These are phyloP conservation scores for Trichoderma breve DNA, from an alignment of 2,329 filamentous ascomycete genomes.

Conservation along the genomic window DNA sequence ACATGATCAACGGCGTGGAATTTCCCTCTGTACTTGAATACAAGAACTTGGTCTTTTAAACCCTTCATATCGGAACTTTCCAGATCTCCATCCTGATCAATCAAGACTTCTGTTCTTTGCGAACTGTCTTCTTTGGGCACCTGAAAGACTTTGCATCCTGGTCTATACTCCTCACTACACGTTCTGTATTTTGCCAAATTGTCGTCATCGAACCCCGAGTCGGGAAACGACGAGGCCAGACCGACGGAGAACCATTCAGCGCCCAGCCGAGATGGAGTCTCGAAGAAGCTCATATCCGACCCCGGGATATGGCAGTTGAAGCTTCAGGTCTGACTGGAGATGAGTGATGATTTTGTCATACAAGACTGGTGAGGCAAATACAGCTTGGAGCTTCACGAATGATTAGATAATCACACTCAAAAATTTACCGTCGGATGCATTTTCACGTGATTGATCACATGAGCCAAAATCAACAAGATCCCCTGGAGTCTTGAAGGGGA, in stretches of 20 bases:
- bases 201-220: conserved; percentile 44
- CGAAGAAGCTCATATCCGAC: conserved; percentile 28
- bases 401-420: neutral
- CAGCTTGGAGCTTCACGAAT: neutral
- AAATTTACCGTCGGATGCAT: neutral
- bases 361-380: neutral
- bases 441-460: neutral
- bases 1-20: conserved; percentile 70
- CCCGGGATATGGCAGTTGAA: neutral
- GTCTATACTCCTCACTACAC: conserved; percentile 42
- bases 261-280: conserved; percentile 17
- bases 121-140: conserved; percentile 42
- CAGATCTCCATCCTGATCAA: conserved; percentile 34
- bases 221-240: conserved; percentile 53
- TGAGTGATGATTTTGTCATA: too few relatives aligned
- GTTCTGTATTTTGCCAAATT: conserved; percentile 37
- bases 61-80: conserved; percentile 32
- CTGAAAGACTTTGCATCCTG: conserved; percentile 60
- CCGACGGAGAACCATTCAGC: conserved; percentile 54
- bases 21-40: conserved; percentile 62
- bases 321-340: neutral
- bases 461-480: neutral
- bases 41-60: conserved; percentile 59
- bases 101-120: conserved; percentile 37
- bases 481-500: neutral